phyloP scores from a whole-genome alignment of 2,329 filamentous ascomycete genomes.

The Clonostachys sp. region DNA sequence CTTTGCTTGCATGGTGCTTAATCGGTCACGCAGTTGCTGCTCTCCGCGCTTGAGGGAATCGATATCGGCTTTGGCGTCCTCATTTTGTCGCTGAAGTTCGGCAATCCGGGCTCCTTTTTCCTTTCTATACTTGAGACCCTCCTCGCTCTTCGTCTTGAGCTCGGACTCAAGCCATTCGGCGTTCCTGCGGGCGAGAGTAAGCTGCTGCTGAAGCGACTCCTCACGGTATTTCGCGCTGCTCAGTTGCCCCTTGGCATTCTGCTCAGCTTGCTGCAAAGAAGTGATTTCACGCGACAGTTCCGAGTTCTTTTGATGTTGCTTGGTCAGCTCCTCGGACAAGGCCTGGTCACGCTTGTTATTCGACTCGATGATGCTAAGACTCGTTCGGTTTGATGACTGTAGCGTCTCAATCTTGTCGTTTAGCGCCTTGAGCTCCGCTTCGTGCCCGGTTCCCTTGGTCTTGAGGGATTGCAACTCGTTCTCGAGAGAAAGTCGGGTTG shows the following conservation, averaged over 20 bases:
- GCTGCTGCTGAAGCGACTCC: slow-evolving; percentile 83
- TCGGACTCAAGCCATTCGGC: slow-evolving; percentile 92
- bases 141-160: slow-evolving; percentile 82
- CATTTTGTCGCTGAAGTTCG: slow-evolving; percentile 81
- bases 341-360: slow-evolving; percentile 85
- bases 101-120: slow-evolving; percentile 89
- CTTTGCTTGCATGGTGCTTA: slow-evolving; percentile 82
- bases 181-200: slow-evolving; percentile 83
- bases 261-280: slow-evolving; percentile 75
- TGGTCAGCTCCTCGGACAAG: slow-evolving; percentile 78
- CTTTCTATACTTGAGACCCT: slow-evolving; percentile 86
- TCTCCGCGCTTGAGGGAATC: slow-evolving; percentile 78
- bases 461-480: slow-evolving; percentile 77
- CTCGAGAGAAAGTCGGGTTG: slow-evolving; percentile 67
- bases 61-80: slow-evolving; percentile 74
- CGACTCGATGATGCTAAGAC: slow-evolving; percentile 80
- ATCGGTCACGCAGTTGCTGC: slow-evolving; percentile 70
- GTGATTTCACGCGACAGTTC: slow-evolving; percentile 80
- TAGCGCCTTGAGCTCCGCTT: slow-evolving; percentile 70
- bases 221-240: slow-evolving; percentile 86
- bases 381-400: slow-evolving; percentile 89
- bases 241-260: slow-evolving; percentile 74
- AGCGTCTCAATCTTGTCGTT: slow-evolving; percentile 80
- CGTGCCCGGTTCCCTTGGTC: slow-evolving; percentile 68
- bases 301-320: slow-evolving; percentile 84